Conservation (phyloP, 331 rosid genomes). For the Dryas integrifolia region DNA sequence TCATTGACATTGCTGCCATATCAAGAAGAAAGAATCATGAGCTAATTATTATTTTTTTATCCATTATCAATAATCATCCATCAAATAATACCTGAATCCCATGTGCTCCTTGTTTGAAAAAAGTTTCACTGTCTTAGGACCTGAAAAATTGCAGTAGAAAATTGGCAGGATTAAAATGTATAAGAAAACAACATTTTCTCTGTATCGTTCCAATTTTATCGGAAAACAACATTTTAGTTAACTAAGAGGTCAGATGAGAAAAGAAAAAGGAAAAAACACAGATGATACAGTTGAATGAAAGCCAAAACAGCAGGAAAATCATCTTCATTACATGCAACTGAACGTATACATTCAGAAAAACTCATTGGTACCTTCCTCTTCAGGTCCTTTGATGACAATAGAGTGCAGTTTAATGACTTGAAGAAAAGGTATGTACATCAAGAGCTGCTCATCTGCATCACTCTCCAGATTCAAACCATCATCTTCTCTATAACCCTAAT, state of each 20-base stretch:
- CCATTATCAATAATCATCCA: constrained; percentile 17
- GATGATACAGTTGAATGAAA: not conserved
- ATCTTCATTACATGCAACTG: not conserved
- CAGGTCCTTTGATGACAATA: constrained; percentile 66
- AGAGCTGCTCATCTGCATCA: constrained; percentile 96
- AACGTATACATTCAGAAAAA: not conserved
- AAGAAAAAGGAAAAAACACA: not conserved
- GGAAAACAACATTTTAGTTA: not conserved
- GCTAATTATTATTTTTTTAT: constrained; percentile 11
- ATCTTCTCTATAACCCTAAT: constrained; percentile 89
- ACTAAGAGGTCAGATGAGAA: not conserved
- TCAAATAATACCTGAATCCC: constrained; percentile 79
- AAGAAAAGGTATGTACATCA: constrained; percentile 80
- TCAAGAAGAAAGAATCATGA: constrained; percentile 31
- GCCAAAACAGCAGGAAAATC: not conserved
- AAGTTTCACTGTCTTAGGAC: constrained; percentile 90
- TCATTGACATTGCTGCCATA: constrained; percentile 78
- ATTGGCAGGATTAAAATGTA: not conserved
- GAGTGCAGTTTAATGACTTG: constrained; percentile 86
- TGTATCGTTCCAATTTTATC: not conserved
- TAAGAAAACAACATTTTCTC: too few relatives aligned
- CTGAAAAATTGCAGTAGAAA: constrained; percentile 30
- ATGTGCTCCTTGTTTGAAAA: constrained; percentile 95
- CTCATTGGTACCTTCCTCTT: constrained; percentile 70
- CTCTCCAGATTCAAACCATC: constrained; percentile 91